phyloP scores from a whole-genome alignment of 1,139 yeast species.

The Lodderomyces metapsilosis region DNA sequence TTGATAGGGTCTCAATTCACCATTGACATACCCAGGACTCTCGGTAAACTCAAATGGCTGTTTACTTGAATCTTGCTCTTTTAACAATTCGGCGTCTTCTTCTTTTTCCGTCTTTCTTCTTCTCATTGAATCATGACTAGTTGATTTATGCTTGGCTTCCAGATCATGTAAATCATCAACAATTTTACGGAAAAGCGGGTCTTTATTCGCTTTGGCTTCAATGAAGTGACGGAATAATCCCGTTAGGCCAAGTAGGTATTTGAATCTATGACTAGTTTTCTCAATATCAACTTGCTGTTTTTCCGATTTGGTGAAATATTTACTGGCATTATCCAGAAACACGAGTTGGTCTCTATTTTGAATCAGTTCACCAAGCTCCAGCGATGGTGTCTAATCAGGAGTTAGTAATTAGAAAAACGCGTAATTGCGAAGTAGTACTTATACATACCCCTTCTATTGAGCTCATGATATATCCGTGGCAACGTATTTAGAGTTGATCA shows the following conservation, averaged over 20 bases:
- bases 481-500: neutral
- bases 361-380: slow-evolving; percentile 19
- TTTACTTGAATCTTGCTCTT: slow-evolving; percentile 49
- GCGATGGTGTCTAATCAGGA: slow-evolving; percentile 17
- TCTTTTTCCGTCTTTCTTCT: slow-evolving; percentile 66
- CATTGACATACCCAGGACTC: slow-evolving; percentile 64
- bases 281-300: slow-evolving; percentile 49
- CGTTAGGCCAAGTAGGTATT: slow-evolving; percentile 64
- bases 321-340: slow-evolving; percentile 17
- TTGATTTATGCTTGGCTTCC: slow-evolving; percentile 15
- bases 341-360: slow-evolving; percentile 11
- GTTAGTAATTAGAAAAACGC: neutral
- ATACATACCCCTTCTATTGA: slow-evolving; percentile 13
- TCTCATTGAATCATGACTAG: slow-evolving; percentile 25
- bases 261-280: slow-evolving; percentile 61
- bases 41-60: slow-evolving; percentile 58
- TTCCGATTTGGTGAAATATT: slow-evolving; percentile 50
- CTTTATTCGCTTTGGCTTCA: slow-evolving; percentile 62
- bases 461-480: slow-evolving; percentile 7
- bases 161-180: slow-evolving; percentile 40
- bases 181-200: slow-evolving; percentile 53
- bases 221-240: slow-evolving; percentile 69
- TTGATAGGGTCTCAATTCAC: slow-evolving; percentile 75
- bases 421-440: neutral
- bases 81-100: slow-evolving; percentile 65